These are phyloP conservation scores for Coniochaeta ligniaria DNA, from an alignment of 2,329 filamentous ascomycete genomes.

Conservation along the genomic window DNA sequence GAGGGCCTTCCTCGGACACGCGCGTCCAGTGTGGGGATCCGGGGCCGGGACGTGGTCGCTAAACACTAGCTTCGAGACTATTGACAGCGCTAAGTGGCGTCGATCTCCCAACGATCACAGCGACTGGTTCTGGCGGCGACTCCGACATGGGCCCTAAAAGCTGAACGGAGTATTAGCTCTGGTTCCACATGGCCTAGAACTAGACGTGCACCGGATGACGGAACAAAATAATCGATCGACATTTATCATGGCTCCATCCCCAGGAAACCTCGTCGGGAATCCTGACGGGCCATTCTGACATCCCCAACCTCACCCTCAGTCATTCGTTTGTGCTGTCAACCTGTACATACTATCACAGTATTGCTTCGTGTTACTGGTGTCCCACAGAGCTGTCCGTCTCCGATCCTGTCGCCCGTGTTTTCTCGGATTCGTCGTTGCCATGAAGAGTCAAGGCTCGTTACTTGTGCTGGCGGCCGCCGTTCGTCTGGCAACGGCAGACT, in stretches of 20 bases:
- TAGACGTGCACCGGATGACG: background rate
- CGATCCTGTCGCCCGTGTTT: too few species aligned
- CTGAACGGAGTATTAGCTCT: background rate
- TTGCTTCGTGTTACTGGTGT: too few species aligned
- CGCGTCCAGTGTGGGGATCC: background rate
- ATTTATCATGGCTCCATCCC: background rate
- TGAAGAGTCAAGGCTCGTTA: background rate
- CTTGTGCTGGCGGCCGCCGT: background rate
- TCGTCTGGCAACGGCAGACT: background rate
- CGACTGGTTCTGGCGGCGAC: background rate
- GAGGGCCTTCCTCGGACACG: too few species aligned
- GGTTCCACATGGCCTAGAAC: background rate
- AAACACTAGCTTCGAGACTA: background rate
- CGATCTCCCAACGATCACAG: background rate
- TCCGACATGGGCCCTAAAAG: background rate
- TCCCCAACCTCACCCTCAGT: background rate
- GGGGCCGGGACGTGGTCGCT: background rate
- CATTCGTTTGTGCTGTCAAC: background rate
- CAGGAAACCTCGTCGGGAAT: background rate
- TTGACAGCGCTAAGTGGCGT: background rate
- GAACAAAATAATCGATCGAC: background rate
- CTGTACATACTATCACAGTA: too few species aligned
- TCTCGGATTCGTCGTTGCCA: background rate
- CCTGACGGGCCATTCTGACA: too few species aligned
- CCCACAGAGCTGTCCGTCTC: too few species aligned